A percentile compares a stretch with the other conserved stretches of the same genome.
Evolutionary conservation across 495 filamentous ascomycete genomes (phyloP).

Genomic region (Penicillium malachiteum): DNA sequence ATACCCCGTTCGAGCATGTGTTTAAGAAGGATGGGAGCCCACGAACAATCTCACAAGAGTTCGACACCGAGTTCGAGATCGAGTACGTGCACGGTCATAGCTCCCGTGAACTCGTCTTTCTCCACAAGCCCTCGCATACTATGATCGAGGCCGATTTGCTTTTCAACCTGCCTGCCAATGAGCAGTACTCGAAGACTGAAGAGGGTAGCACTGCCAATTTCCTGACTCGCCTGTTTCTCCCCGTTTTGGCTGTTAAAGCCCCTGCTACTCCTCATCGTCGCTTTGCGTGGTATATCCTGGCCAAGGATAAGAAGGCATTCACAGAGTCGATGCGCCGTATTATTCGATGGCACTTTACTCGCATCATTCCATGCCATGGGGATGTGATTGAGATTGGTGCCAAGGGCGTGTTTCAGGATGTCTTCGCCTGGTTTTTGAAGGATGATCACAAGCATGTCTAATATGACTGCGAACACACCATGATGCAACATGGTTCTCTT

Average conservation of each 20-base stretch:
- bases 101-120: conserved; percentile 84
- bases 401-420: conserved; percentile 74
- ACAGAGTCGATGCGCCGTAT: conserved; percentile 67
- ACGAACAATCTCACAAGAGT: conserved; percentile 66
- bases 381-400: conserved; percentile 79
- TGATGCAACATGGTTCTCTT: background rate
- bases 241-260: conserved; percentile 55
- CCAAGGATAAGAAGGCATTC: conserved; percentile 66
- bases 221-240: conserved; percentile 60
- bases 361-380: conserved; percentile 89
- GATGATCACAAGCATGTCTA: conserved; percentile 41
- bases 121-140: conserved; percentile 75
- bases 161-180: conserved; percentile 85
- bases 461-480: background rate
- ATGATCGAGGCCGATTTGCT: conserved; percentile 90
- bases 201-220: conserved; percentile 54
- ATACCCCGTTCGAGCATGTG: conserved; percentile 67
- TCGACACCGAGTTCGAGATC: conserved; percentile 80
- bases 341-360: conserved; percentile 79
- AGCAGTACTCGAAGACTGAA: conserved; percentile 75
- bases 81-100: conserved; percentile 79
- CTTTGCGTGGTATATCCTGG: conserved; percentile 76
- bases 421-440: conserved; percentile 83
- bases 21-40: conserved; percentile 56
- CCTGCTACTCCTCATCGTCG: conserved; percentile 73